A percentile compares a stretch with the other conserved stretches of the same genome.
Conservation (phyloP, 768 basidiomycete genomes). For the Coprinopsis sp. region DNA sequence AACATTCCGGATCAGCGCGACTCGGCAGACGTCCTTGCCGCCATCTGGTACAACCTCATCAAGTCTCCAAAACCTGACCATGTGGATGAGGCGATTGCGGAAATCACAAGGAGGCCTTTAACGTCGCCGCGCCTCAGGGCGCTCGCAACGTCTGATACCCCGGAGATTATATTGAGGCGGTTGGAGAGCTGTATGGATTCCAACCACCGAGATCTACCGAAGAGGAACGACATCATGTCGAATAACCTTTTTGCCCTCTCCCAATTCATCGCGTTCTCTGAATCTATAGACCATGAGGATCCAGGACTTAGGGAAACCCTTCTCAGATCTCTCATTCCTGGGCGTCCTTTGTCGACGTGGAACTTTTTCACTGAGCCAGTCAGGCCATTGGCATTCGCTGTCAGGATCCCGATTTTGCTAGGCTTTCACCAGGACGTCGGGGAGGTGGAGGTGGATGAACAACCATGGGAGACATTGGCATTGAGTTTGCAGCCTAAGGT, state of each 20-base stretch:
- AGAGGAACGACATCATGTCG: neutral
- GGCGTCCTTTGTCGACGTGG: neutral
- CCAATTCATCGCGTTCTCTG: neutral
- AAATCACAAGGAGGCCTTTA: neutral
- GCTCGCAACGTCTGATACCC: neutral
- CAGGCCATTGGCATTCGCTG: neutral
- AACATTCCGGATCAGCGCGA: neutral
- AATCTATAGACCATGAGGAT: neutral
- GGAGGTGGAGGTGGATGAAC: neutral
- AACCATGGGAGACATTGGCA: conserved; percentile 2
- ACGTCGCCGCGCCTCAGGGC: neutral
- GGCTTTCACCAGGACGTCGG: neutral
- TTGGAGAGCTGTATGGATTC: neutral
- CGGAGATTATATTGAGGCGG: neutral
- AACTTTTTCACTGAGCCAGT: conserved; percentile 1
- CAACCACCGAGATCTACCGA: neutral
- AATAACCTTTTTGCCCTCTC: conserved; percentile 2
- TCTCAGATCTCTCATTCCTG: neutral
- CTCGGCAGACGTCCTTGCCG: neutral
- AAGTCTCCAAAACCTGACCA: conserved; percentile 1
- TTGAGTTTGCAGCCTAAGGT: neutral
- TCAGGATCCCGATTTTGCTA: neutral
- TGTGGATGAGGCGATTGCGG: conserved; percentile 7
- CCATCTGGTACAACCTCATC: conserved; percentile 6
- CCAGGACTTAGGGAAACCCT: neutral